Evolutionary conservation across 495 filamentous ascomycete species (phyloP), one percentile per base, ranked within the genome.

Genomic region (Amphirosellinia nigrospora): DNA sequence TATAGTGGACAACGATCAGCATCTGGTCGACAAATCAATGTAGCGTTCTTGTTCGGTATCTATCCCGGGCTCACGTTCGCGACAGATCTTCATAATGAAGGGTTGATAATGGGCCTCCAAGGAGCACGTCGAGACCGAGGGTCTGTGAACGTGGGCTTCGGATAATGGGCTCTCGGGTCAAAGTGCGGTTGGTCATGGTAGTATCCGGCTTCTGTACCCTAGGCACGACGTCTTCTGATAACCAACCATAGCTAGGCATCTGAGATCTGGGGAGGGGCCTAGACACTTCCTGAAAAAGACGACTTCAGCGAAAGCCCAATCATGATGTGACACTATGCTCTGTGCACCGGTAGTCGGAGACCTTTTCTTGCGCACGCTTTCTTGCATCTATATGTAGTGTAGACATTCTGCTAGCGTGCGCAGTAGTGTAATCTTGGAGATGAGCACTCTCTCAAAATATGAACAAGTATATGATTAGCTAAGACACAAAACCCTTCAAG

Each of bases 251-350:
- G 53, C 58, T 39, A 26, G 7, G 58, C 58, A 21, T 46, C 21
- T 39, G 34, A 41, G 59, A 36, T 41, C 21, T 62, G 59, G 59
- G 38, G 39, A 50, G 23, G 61, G 61, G 61, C 36, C 21, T 61
- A 61, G 58, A 39, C 58, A 8, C 36, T 53, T 32, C 21, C 46
- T 21, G 34, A 32, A 26, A n/a, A 16, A n/a, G n/a, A n/a, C n/a
- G n/a, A n/a, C n/a, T n/a, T n/a, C n/a, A n/a, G n/a, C n/a, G n/a
- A n/a, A n/a, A n/a, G n/a, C 13, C 46, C 46, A 65, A 65, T 65
- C 30, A 65, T 30, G 62, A 39, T 52, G 30, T 52, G 46, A 28
- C 32, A 53, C 62, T 9, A 32, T 23, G 28, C 56, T 38, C 21
- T 41, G 34, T 41, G 58, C 26, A 28, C 21, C 34, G 8, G n/a